A percentile compares a stretch with the other conserved stretches of the same genome.
These are phyloP conservation scores for Debaryomyces singareniensis DNA, from an alignment of 1,139 yeast genomes.

Conservation along the genomic window DNA sequence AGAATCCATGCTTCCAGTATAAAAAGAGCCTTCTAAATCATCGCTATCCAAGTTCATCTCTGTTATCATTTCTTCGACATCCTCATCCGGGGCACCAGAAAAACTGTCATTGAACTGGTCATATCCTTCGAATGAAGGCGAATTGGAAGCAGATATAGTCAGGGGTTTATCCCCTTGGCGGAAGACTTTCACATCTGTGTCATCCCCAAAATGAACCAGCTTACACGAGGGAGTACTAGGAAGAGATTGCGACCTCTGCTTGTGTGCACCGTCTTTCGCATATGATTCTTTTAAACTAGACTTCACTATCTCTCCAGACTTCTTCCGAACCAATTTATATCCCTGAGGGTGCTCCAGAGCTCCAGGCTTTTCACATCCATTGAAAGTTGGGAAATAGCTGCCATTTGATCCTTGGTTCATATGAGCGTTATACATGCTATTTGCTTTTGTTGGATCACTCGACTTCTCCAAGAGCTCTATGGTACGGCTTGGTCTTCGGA, in stretches of 20 bases:
- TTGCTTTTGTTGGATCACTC: slow-evolving; percentile 27
- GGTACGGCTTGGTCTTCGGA: slow-evolving; percentile 38
- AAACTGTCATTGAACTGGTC: slow-evolving; percentile 11
- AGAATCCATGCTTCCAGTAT: slow-evolving; percentile 5
- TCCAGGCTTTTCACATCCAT: not conserved
- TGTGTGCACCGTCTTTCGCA: slow-evolving; percentile 18
- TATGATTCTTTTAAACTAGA: slow-evolving; percentile 50
- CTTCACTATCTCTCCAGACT: slow-evolving; percentile 76
- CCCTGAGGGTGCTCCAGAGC: not conserved
- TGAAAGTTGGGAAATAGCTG: no score
- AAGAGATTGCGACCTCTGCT: slow-evolving; percentile 49
- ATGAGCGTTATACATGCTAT: slow-evolving; percentile 20
- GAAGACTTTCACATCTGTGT: slow-evolving; percentile 64
- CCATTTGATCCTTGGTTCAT: not conserved
- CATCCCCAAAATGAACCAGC: slow-evolving; percentile 71
- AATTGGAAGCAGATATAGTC: slow-evolving; percentile 62
- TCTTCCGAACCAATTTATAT: slow-evolving; percentile 49
- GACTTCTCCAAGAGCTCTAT: slow-evolving; percentile 25
- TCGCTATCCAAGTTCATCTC: slow-evolving; percentile 14
- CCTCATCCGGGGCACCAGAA: slow-evolving; percentile 10
- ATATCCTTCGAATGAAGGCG: slow-evolving; percentile 39
- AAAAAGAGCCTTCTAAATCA: slow-evolving; percentile 5
- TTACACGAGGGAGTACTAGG: slow-evolving; percentile 73
- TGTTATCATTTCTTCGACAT: slow-evolving; percentile 22
- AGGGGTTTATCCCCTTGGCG: slow-evolving; percentile 65